Evolutionary conservation across 2,329 filamentous ascomycete species (phyloP).

Genomic region (Monilinia polystroma): DNA sequence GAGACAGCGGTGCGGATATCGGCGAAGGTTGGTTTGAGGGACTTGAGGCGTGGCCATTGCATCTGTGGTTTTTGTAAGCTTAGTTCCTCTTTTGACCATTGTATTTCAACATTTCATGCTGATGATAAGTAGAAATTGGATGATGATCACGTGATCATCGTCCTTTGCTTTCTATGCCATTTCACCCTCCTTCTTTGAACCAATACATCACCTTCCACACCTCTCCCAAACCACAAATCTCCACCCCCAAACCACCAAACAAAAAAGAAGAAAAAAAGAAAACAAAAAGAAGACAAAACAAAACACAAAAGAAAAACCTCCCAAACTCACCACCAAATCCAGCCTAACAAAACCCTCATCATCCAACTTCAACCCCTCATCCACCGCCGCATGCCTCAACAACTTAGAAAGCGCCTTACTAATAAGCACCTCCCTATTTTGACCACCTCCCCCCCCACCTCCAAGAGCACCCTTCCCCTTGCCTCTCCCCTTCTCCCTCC

Average conservation of each 20-base stretch:
- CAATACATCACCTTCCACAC: not conserved
- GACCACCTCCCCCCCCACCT: conserved; percentile 16
- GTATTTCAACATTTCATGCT: not conserved
- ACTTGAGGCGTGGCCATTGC: conserved; percentile 52
- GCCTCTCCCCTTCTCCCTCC: not conserved
- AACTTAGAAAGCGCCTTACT: conserved; percentile 41
- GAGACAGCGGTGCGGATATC: conserved; percentile 71
- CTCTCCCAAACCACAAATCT: not conserved
- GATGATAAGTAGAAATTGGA: not conserved
- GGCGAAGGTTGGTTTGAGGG: conserved; percentile 68
- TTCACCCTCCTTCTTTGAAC: not conserved
- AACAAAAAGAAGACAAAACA: conserved; percentile 22
- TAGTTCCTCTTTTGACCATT: not conserved
- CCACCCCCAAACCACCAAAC: not conserved
- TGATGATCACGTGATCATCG: conserved; percentile 1
- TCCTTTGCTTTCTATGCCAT: not conserved
- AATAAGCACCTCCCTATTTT: conserved; percentile 36
- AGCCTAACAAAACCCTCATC: conserved; percentile 58
- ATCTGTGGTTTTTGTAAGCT: conserved; percentile 31
- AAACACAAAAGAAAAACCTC: conserved; percentile 15
- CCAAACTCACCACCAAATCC: conserved; percentile 55
- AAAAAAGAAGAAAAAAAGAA: conserved; percentile 22
- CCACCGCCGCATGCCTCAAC: conserved; percentile 43
- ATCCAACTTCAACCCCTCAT: conserved; percentile 58
- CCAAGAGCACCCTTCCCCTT: not conserved